Evolutionary conservation across 192 early-diverging fungal species (phyloP).

Genomic region (Backusella luteola): DNA sequence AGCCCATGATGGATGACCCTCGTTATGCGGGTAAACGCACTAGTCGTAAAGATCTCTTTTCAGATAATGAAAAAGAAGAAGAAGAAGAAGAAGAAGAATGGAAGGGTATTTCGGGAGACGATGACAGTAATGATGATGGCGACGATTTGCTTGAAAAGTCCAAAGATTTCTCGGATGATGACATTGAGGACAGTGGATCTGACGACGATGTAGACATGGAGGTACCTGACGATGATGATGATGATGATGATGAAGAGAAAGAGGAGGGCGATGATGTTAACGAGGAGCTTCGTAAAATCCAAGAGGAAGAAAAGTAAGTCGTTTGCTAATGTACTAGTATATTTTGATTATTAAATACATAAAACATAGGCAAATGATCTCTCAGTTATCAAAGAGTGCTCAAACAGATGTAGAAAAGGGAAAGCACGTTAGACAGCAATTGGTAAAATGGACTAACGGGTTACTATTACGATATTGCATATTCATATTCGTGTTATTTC

Average conservation of each 20-base stretch:
- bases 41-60: conserved; percentile 64
- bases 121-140: conserved; percentile 39
- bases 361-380: conserved; percentile 59
- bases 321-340: neutral
- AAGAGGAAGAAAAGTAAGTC: conserved; percentile 72
- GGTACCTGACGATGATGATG: conserved; percentile 42
- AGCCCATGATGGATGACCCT: conserved; percentile 66
- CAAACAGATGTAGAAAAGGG: conserved; percentile 88
- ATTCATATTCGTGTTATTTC: neutral
- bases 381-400: conserved; percentile 71
- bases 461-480: neutral
- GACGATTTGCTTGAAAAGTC: conserved; percentile 44
- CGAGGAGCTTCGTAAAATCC: conserved; percentile 69
- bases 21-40: conserved; percentile 69
- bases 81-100: conserved; percentile 29
- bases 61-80: conserved; percentile 39
- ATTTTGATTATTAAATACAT: neutral
- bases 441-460: conserved; percentile 48
- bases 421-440: conserved; percentile 84
- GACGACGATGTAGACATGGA: conserved; percentile 35
- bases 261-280: conserved; percentile 42
- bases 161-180: conserved; percentile 38
- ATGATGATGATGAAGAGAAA: conserved; percentile 41
- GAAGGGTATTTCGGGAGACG: conserved; percentile 25
- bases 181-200: conserved; percentile 36